Evolutionary conservation across 1,284 basidiomycete genomes (phyloP).

Genomic region (Porogramme epimiltina): DNA sequence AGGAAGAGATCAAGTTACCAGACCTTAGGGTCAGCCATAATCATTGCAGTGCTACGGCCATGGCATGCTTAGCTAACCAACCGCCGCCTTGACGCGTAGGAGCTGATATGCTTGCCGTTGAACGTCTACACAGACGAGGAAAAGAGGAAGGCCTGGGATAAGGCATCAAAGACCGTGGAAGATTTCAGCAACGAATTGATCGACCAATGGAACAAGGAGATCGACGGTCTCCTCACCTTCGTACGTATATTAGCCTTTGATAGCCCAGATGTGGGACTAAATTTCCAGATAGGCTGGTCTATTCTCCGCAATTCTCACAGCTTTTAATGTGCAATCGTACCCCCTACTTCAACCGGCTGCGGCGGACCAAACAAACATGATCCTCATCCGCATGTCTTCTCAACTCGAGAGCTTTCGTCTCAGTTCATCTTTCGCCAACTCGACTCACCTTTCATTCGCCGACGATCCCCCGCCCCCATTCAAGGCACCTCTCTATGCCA

Average conservation of each 20-base stretch:
- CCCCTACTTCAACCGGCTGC: conserved; percentile 1
- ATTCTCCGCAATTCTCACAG: conserved; percentile 6
- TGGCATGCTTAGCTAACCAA: no score
- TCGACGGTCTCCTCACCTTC: no score
- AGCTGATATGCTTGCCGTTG: no score
- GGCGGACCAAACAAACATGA: neutral
- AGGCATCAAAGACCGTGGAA: no score
- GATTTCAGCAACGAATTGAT: no score
- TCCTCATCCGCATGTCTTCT: conserved; percentile 2
- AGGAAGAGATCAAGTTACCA: no score
- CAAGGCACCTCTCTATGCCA: neutral
- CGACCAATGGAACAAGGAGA: no score
- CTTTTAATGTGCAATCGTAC: conserved; percentile 10
- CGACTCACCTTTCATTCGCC: neutral
- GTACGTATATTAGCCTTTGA: neutral
- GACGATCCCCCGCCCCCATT: neutral
- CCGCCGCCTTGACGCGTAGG: no score
- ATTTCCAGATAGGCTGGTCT: neutral
- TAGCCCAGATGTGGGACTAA: neutral
- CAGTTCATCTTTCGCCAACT: neutral
- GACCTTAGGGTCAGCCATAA: no score
- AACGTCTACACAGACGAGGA: no score
- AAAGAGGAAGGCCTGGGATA: no score
- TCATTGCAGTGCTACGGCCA: no score
- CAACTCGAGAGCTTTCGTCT: conserved; percentile 5